Evolutionary conservation across 1,284 basidiomycete genomes (phyloP).

Genomic region (Cutaneotrichosporon mucoides): DNA sequence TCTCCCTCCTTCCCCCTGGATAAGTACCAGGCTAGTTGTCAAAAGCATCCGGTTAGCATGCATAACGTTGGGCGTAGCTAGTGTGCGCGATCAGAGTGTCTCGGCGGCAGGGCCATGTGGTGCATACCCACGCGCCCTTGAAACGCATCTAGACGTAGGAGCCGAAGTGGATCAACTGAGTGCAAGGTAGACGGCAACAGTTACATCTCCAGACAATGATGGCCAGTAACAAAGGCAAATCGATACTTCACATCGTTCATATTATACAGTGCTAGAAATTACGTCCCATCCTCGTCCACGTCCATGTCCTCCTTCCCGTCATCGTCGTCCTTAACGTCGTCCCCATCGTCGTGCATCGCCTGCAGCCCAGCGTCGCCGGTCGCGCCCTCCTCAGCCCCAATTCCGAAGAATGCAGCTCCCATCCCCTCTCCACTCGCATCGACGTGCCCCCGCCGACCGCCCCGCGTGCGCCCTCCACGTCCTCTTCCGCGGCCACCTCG

Average conservation of each 20-base stretch:
- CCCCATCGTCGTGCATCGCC: neutral
- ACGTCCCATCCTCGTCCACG: neutral
- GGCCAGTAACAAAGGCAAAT: too few relatives aligned
- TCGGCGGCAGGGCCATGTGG: neutral
- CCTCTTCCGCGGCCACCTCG: conserved; percentile 9
- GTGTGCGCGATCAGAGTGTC: neutral
- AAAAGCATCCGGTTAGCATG: conserved; percentile 7
- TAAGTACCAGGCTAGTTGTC: conserved; percentile 46
- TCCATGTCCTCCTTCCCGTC: neutral
- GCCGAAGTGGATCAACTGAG: neutral
- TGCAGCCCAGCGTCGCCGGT: too few relatives aligned
- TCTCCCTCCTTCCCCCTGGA: conserved; percentile 83
- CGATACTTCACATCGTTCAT: neutral
- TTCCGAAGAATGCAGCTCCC: neutral
- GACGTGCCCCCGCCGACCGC: neutral
- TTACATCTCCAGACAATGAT: neutral
- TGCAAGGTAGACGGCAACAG: neutral
- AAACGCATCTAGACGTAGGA: too few relatives aligned
- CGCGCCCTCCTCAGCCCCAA: too few relatives aligned
- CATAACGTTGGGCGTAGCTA: neutral
- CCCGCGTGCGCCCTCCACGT: neutral
- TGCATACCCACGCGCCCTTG: too few relatives aligned
- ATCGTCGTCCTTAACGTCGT: neutral
- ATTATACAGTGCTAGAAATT: neutral
- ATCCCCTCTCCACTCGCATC: conserved; percentile 1